phyloP scores from a whole-genome alignment of 257 asterid species.

The Eustoma russellianum region DNA sequence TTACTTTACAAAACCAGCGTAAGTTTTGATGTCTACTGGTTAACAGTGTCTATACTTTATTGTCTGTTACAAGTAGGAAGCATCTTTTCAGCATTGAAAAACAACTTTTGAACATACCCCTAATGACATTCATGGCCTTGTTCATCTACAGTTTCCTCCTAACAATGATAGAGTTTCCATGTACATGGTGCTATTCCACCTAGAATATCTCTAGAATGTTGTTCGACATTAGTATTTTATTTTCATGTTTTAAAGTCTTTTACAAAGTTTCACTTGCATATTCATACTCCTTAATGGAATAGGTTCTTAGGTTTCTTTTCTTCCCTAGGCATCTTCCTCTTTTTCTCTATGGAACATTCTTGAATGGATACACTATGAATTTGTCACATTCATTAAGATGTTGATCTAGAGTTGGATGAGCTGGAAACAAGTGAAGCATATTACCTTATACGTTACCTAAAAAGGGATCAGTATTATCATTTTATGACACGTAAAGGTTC shows the following conservation, averaged over 20 bases:
- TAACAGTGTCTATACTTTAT: constrained; percentile 23
- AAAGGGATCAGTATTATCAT: too few species aligned
- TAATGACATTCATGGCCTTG: constrained; percentile 9
- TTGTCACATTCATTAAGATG: too few species aligned
- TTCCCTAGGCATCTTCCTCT: too few species aligned
- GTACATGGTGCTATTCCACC: background rate
- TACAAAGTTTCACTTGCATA: background rate
- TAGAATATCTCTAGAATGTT: background rate
- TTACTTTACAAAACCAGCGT: constrained; percentile 5
- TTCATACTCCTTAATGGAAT: too few species aligned
- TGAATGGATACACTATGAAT: too few species aligned
- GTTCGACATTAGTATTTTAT: background rate
- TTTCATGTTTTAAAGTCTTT: background rate
- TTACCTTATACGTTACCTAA: too few species aligned
- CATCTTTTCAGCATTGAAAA: constrained; percentile 17
- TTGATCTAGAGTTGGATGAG: too few species aligned
- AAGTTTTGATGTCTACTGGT: constrained; percentile 22
- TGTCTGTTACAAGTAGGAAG: constrained; percentile 8
- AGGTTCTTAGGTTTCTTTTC: too few species aligned
- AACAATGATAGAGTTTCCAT: too few species aligned
- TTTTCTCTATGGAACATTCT: too few species aligned
- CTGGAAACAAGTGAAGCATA: too few species aligned
- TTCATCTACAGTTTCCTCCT: constrained; percentile 30
- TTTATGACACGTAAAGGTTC: too few species aligned
- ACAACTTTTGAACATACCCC: constrained; percentile 15